Conservation (phyloP, 2,329 filamentous ascomycete genomes). For the Phaeophleospora eucalypticola region DNA sequence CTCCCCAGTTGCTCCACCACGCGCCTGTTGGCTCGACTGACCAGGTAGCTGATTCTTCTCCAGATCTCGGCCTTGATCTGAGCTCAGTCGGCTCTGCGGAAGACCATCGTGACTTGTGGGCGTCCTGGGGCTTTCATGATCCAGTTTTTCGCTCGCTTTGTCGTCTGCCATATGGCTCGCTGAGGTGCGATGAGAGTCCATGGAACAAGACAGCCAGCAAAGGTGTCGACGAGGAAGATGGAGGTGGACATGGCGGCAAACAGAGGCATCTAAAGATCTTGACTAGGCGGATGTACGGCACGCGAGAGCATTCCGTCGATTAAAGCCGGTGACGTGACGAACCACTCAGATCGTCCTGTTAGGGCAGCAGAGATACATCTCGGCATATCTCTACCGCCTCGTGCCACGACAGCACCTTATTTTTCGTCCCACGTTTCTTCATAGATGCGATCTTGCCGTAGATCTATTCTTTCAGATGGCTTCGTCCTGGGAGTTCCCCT, state of each 20-base stretch:
- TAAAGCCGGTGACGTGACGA: neutral
- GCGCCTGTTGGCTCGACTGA: neutral
- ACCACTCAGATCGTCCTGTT: neutral
- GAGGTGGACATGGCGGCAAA: neutral
- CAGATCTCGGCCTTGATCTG: conserved; percentile 4
- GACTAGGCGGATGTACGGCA: neutral
- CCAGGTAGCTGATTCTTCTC: conserved; percentile 14
- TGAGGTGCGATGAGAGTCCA: neutral
- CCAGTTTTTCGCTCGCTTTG: neutral
- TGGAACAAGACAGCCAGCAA: neutral
- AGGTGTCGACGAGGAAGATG: too few relatives aligned
- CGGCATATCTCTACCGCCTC: neutral
- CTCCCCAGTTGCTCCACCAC: neutral
- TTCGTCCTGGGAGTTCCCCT: neutral
- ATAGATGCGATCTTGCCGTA: neutral
- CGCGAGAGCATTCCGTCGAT: neutral
- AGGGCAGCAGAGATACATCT: neutral
- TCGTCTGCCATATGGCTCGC: neutral
- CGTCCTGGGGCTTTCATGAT: neutral
- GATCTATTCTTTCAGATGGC: neutral
- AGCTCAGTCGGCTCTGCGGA: neutral
- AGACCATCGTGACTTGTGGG: neutral
- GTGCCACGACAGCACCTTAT: neutral
- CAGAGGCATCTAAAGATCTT: neutral
- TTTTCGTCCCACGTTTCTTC: neutral